A percentile compares a stretch with the other conserved stretches of the same genome.
Conservation (phyloP, 2,329 filamentous ascomycete genomes). For the Clarireedia paspali region DNA sequence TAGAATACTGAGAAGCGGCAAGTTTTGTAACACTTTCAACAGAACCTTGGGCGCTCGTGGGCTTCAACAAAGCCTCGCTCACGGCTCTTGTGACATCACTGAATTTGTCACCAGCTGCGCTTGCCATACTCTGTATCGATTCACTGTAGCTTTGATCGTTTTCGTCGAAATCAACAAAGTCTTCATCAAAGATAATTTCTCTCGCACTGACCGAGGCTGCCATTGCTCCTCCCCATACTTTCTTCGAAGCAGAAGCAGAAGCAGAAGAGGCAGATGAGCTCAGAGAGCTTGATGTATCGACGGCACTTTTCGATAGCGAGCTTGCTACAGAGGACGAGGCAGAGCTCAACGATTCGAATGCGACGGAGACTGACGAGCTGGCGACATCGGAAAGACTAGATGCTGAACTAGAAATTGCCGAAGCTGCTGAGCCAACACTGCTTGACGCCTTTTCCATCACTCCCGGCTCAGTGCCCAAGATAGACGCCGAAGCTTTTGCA, state of each 20-base stretch:
- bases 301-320: slow-evolving; percentile 27
- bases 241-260: slow-evolving; percentile 33
- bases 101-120: slow-evolving; percentile 44
- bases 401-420: slow-evolving; percentile 19
- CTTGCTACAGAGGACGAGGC: slow-evolving; percentile 28
- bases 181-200: slow-evolving; percentile 37
- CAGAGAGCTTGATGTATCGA: slow-evolving; percentile 21
- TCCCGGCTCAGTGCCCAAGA: slow-evolving; percentile 19
- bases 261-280: slow-evolving; percentile 22
- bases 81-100: slow-evolving; percentile 46
- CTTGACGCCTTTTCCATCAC: slow-evolving; percentile 25
- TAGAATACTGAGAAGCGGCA: slow-evolving; percentile 48
- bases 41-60: slow-evolving; percentile 34
- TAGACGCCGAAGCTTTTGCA: slow-evolving; percentile 20
- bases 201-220: slow-evolving; percentile 38
- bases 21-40: slow-evolving; percentile 42
- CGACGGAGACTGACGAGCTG: slow-evolving; percentile 19
- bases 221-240: slow-evolving; percentile 39
- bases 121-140: slow-evolving; percentile 42
- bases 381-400: slow-evolving; percentile 20
- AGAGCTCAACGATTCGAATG: slow-evolving; percentile 22
- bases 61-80: slow-evolving; percentile 44
- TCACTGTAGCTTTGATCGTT: slow-evolving; percentile 38
- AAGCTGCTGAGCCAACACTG: slow-evolving; percentile 22
- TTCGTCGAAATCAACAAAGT: slow-evolving; percentile 38